Evolutionary conservation across 352 stramenopile species (phyloP), one percentile per base, ranked within the genome.

Genomic region (Aphanomyces cochlioides): DNA sequence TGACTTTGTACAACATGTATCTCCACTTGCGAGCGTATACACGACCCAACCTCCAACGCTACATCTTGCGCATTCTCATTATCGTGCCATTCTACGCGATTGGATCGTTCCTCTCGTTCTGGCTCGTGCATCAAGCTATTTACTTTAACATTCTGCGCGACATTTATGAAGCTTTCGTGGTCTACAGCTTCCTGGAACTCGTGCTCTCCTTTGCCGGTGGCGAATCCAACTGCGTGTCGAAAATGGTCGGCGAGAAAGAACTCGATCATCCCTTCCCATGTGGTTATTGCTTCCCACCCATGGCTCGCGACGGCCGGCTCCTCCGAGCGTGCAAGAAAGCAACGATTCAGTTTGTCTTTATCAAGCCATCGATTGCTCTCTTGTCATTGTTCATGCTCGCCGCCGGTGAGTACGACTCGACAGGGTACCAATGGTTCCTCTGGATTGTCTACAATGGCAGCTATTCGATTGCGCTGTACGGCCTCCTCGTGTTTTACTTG

Each of bases 91-190:
- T 96, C 15, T 96, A 96, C 76, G 87, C 88, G 13, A 65, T 96
- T 47, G 80, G 82, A n/a, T 92, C 84, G 41, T 81, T 92, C 40
- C 69, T 96, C 12, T 92, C 89, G 66, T 79, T 96, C 47, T 79
- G 78, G 40, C 93, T 95, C 68, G 83, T 91, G 47, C 82, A 90
- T 56, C 75, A 90, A 60, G 84, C 86, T 66, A 75, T 94, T 54
- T 92, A 91, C 60, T 90, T 96, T 48, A 87, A 96, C 73, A 92
- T 85, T 15, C 77, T 97, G 37, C 88, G 92, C 50, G 91, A 98
- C 73, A 86, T 88, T 66, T 97, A 97, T 75, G 92, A 98, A 70
- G 91, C 92, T 1, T 97, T 97, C 67, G 91, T 97, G 19, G 87
- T 98, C 38, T 97, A 97, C 74, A 93, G 78, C 37, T 98, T 98